A percentile compares a stretch with the other conserved stretches of the same genome.
phyloP scores from a whole-genome alignment of 192 early-diverging fungal genomes.

The Backusella luteola region DNA sequence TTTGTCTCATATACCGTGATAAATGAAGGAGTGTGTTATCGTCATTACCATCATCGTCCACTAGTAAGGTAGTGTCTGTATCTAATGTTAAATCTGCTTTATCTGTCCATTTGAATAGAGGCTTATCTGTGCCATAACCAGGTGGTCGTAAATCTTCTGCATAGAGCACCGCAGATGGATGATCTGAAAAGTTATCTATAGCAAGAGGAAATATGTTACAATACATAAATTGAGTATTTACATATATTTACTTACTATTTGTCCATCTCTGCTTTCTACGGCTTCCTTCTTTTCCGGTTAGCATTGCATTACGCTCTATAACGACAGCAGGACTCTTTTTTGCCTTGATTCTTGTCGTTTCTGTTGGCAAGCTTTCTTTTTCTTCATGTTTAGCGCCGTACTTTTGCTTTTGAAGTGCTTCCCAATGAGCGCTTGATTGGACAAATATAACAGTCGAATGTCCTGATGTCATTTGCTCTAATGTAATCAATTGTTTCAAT shows the following conservation, averaged over 20 bases:
- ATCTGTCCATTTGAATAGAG: not conserved
- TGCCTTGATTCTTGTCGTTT: slow-evolving; percentile 26
- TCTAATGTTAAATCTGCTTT: not conserved
- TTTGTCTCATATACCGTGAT: slow-evolving; percentile 38
- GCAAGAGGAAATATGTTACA: not conserved
- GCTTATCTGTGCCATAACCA: slow-evolving; percentile 32
- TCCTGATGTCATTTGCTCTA: not conserved
- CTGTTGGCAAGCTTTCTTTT: slow-evolving; percentile 5
- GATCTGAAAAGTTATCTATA: slow-evolving; percentile 54
- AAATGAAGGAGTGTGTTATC: slow-evolving; percentile 22
- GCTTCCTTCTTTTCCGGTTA: slow-evolving; percentile 47
- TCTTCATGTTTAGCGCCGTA: not conserved
- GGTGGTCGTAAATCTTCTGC: slow-evolving; percentile 47
- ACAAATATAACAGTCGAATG: slow-evolving; percentile 20
- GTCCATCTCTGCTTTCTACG: slow-evolving; percentile 48
- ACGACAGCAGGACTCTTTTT: slow-evolving; percentile 36
- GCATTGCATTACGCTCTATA: slow-evolving; percentile 41
- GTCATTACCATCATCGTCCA: not conserved
- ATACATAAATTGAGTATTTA: not conserved
- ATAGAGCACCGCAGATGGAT: slow-evolving; percentile 51
- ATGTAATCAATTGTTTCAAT: not conserved
- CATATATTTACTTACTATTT: slow-evolving; percentile 47
- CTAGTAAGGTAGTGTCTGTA: not conserved
- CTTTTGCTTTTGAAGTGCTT: slow-evolving; percentile 6
- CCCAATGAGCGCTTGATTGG: slow-evolving; percentile 12